Evolutionary conservation across 352 stramenopile species (phyloP), one percentile per base, ranked within the genome.

Genomic region (Globisporangium spinosum): DNA sequence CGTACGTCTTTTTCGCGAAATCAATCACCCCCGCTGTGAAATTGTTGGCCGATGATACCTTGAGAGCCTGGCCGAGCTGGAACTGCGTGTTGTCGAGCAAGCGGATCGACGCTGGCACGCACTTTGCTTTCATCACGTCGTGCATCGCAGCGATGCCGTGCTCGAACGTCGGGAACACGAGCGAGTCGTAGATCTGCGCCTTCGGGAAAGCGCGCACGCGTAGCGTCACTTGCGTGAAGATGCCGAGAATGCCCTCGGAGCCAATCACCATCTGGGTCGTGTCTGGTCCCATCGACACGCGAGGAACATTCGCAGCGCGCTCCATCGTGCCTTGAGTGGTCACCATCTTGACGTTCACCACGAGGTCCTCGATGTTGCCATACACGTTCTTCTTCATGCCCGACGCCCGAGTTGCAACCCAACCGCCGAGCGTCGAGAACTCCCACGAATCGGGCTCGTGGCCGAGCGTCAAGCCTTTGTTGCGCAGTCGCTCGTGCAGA

Each of bases 41-140:
- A 53, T 74, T 80, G 53, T 79, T 77, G 4, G 64, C 68, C 5
- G 75, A 81, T 1, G 73, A 77, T 5, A 82, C 82, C 75, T 96
- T 97, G 2, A 98, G 76, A 34, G 91, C 92, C 67, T 98, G 93
- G 2, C 96, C 94, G 8, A 98, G 72, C 67, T 96, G 86, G 75
- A 98, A 98, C 69, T 98, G 94, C 45, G 89, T 90, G 74, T 98
- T 98, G 76, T 98, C 96, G 47, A 98, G 72, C 38, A 98, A 74
- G 17, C 94, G 88, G 13, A 98, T 80, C 49, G 89, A 97, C 25
- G 93, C 90, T 22, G 96, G 94, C 40, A 87, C 79, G 38, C 77
- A 85, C 23, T 86, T 82, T 40, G 79, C 65, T 53, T 78, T 68
- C 51, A 82, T 83, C n/a, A 96, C 78, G 54, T 95, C 91, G 25